Conservation (phyloP, 2,329 filamentous ascomycete species). For the Aspergillus sp. region DNA sequence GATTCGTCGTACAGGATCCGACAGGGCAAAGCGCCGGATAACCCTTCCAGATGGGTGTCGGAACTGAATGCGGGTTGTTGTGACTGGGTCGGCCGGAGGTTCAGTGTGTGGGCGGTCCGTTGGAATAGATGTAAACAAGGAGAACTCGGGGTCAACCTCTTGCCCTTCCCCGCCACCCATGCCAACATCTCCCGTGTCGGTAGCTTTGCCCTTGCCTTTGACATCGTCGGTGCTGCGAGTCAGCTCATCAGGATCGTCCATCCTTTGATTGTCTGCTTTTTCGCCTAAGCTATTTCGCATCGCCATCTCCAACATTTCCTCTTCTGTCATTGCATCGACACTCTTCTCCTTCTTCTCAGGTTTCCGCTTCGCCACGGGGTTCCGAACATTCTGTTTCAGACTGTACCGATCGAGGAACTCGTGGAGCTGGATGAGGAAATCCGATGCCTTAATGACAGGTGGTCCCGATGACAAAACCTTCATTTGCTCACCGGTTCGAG, state of each 20-base stretch:
- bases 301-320: conserved; percentile 94
- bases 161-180: conserved; percentile 33
- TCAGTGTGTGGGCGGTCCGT: conserved; percentile 66
- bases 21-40: conserved; percentile 72
- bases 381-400: conserved; percentile 77
- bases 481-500: conserved; percentile 90
- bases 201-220: conserved; percentile 43
- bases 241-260: conserved; percentile 77
- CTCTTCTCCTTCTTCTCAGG: conserved; percentile 63
- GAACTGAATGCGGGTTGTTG: conserved; percentile 86
- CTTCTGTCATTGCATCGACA: conserved; percentile 84
- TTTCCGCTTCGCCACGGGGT: conserved; percentile 76
- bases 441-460: conserved; percentile 64
- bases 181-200: conserved; percentile 26
- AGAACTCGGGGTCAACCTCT: conserved; percentile 24
- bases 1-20: conserved; percentile 70
- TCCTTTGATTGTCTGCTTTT: conserved; percentile 44
- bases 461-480: conserved; percentile 80
- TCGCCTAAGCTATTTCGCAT: conserved; percentile 72
- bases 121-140: conserved; percentile 63
- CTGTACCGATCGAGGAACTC: conserved; percentile 98
- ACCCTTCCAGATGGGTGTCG: conserved; percentile 74
- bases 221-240: conserved; percentile 56
- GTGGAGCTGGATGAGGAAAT: conserved; percentile 84
- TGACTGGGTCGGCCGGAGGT: conserved; percentile 60